Evolutionary conservation across 495 filamentous ascomycete species (phyloP), one percentile per base, ranked within the genome.

Genomic region (Tuber melanosporum): DNA sequence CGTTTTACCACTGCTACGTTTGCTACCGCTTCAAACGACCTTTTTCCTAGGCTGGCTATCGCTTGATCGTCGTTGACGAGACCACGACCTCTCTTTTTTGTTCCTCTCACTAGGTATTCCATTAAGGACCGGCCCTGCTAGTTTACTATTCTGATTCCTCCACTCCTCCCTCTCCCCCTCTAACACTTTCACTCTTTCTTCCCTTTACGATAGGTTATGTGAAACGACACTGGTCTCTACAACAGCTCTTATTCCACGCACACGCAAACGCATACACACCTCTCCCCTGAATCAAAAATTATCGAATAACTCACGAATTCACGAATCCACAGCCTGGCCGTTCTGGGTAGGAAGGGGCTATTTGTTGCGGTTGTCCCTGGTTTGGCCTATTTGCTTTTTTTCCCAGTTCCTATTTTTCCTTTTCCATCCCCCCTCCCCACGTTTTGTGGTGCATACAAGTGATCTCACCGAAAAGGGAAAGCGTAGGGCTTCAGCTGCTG

Each of bases 391-490:
- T 66, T 66, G 12, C 57, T 66, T 66, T 36, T 36, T 36, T 10
- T 26, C 2, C 26, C 14, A 62, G 49, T 62, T 62, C 22, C 52
- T 14, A 62, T 62, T 62, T 32, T 66, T 66, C 57, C 10, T 66
- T 66, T 66, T 66, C 32, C 12, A 26, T 12, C n/a, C 2, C 57
- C 57, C 57, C 32, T 36, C 57, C 57, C 57, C 57, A 66, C 57
- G 57, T 66, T 66, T 66, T 36, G 10, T 66, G 26, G 57, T 66
- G 32, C 57, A 17, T 66, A 66, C 57, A 2, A 66, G 57, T 66
- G 26, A 66, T 36, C 57, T 66, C 57, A 66, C 57, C 57, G 10
- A 66, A 66, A 66, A 36, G 57, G 57, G 57, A 66, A 66, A 66
- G 57, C 32, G 57, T 66, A 66, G 57, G 57, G 32, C 57, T 66